phyloP scores from a whole-genome alignment of 768 basidiomycete species.

The Boletus subcaerulescens region DNA sequence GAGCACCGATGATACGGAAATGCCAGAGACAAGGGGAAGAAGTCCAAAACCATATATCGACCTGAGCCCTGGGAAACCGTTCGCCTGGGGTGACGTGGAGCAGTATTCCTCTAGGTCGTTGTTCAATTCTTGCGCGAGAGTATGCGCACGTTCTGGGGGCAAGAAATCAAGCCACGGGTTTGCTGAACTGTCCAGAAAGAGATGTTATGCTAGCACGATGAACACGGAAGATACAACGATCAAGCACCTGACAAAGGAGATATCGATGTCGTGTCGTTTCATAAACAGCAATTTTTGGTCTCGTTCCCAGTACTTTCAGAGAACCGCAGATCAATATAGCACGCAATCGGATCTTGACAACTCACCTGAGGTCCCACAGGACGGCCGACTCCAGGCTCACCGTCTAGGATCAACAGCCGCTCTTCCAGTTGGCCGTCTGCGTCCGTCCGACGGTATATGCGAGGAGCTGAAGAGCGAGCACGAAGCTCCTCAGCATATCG shows the following conservation, averaged over 20 bases:
- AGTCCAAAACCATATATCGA: conserved; percentile 84
- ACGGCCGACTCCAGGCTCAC: conserved; percentile 75
- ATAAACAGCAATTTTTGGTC: conserved; percentile 81
- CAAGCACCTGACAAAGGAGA: conserved; percentile 71
- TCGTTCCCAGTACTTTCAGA: conserved; percentile 67
- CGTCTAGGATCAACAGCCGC: conserved; percentile 71
- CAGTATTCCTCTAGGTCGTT: conserved; percentile 78
- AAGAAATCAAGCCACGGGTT: conserved; percentile 94
- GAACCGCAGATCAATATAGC: conserved; percentile 8
- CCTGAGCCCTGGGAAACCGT: conserved; percentile 40
- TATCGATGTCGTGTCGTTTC: conserved; percentile 76
- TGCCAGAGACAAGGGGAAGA: conserved; percentile 73
- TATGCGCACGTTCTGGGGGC: conserved; percentile 59
- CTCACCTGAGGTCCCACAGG: conserved; percentile 76
- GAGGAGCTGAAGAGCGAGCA: conserved; percentile 59
- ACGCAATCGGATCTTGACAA: conserved; percentile 1
- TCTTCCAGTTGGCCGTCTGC: conserved; percentile 55
- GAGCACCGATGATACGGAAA: conserved; percentile 54
- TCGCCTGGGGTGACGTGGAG: conserved; percentile 50
- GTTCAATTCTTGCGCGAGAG: conserved; percentile 70
- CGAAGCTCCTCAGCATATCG: conserved; percentile 72
- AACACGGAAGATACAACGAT: neutral
- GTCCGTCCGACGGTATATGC: conserved; percentile 51
- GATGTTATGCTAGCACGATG: conserved; percentile 15
- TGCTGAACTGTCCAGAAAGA: conserved; percentile 53